phyloP scores from a whole-genome alignment of 2,329 filamentous ascomycete genomes.

The Ascomycota sp. region DNA sequence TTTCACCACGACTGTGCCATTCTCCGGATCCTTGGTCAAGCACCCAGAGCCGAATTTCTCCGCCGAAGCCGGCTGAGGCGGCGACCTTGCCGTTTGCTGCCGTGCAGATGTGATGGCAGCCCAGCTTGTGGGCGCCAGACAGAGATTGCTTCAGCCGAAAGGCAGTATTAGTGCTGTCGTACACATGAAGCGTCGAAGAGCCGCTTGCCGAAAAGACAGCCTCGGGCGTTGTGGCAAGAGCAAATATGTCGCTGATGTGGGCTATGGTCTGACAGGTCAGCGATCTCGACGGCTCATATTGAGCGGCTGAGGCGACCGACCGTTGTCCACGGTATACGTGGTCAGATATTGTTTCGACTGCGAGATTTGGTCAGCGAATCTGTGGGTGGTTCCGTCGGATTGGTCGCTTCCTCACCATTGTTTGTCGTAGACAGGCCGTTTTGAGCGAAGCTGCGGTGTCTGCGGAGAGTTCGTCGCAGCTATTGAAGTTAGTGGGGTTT shows the following conservation, averaged over 20 bases:
- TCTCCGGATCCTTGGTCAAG: slow-evolving; percentile 34
- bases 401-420: no score
- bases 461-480: no score
- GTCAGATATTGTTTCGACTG: slow-evolving; percentile 98
- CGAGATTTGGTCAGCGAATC: not conserved
- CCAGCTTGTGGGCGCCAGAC: slow-evolving; percentile 60
- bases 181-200: slow-evolving; percentile 59
- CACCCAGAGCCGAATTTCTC: slow-evolving; percentile 71
- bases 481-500: no score
- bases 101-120: slow-evolving; percentile 74
- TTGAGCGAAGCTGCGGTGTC: no score
- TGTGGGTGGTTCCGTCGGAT: no score
- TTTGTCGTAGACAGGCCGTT: not conserved
- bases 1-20: slow-evolving; percentile 23
- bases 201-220: slow-evolving; percentile 71
- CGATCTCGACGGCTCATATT: no score
- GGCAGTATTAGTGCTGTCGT: slow-evolving; percentile 50
- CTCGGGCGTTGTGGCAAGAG: slow-evolving; percentile 53
- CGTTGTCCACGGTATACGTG: slow-evolving; percentile 73
- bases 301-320: slow-evolving; percentile 27
- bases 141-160: slow-evolving; percentile 68
- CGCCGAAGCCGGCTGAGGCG: slow-evolving; percentile 74
- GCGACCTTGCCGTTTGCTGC: slow-evolving; percentile 48
- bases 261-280: no score
- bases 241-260: slow-evolving; percentile 70